Conservation (phyloP, 257 asterid genomes). For the Rehmannia glutinosa region DNA sequence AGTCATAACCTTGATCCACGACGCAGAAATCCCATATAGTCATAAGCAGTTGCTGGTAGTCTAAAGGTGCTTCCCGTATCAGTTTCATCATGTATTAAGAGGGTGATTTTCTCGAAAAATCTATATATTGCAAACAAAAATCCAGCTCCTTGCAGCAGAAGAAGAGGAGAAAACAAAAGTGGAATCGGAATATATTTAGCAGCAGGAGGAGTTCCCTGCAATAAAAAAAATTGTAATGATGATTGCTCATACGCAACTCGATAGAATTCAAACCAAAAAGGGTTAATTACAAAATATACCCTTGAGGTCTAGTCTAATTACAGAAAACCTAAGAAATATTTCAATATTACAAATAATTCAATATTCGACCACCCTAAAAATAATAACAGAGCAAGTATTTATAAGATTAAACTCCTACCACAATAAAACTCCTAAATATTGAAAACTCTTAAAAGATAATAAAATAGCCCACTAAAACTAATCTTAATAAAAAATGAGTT, state of each 20-base stretch:
- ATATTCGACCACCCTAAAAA: no score
- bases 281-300: neutral
- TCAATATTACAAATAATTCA: neutral
- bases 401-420: no score
- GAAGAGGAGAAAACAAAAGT: conserved; percentile 76
- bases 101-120: conserved; percentile 45
- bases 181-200: conserved; percentile 67
- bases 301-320: neutral
- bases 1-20: conserved; percentile 76
- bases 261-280: neutral
- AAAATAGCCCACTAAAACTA: no score
- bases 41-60: conserved; percentile 54
- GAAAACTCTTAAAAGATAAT: no score
- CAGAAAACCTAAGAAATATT: no score
- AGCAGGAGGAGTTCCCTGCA: conserved; percentile 86
- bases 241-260: neutral
- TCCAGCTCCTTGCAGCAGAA: conserved; percentile 88
- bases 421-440: no score
- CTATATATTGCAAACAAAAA: conserved; percentile 66
- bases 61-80: conserved; percentile 52
- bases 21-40: conserved; percentile 66
- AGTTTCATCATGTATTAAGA: conserved; percentile 32
- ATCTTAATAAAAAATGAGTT: no score
- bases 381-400: no score
- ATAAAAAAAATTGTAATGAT: conserved; percentile 4